These are phyloP conservation scores for Cladophialophora yegresii DNA, from an alignment of 2,329 filamentous ascomycete genomes.

Conservation along the genomic window DNA sequence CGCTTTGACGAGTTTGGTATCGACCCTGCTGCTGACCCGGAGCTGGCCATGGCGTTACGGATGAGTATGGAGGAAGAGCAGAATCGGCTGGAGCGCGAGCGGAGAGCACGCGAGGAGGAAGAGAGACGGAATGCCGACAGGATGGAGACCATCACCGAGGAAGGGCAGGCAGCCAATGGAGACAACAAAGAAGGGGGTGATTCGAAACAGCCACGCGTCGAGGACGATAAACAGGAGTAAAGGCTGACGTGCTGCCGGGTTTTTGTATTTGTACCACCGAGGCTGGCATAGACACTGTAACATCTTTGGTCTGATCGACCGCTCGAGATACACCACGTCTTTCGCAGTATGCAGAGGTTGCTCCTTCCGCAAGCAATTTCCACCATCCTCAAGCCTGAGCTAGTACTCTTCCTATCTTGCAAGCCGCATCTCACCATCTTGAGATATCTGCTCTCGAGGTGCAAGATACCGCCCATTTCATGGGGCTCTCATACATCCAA, in stretches of 20 bases:
- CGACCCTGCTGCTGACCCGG: conserved; percentile 87
- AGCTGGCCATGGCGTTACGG: conserved; percentile 87
- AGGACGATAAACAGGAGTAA: conserved; percentile 36
- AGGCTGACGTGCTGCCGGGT: neutral
- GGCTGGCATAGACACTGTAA: conserved; percentile 3
- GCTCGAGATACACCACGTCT: neutral
- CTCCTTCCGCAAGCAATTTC: neutral
- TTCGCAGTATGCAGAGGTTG: neutral
- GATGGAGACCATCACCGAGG: conserved; percentile 80
- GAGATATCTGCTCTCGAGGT: neutral
- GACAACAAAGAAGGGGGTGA: conserved; percentile 23
- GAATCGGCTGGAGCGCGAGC: conserved; percentile 84
- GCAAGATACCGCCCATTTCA: neutral
- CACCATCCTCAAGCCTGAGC: neutral
- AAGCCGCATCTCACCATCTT: neutral
- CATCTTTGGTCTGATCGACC: neutral
- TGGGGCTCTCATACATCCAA: neutral
- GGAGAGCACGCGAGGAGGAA: conserved; percentile 69
- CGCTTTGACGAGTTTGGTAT: conserved; percentile 79
- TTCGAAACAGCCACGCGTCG: conserved; percentile 36
- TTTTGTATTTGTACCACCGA: conserved; percentile 16
- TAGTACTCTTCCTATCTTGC: neutral
- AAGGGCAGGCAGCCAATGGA: conserved; percentile 57
- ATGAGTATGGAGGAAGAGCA: conserved; percentile 99
- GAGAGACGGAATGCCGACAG: conserved; percentile 62